Conservation (phyloP, 2,329 filamentous ascomycete genomes). For the Penicillium sp. region DNA sequence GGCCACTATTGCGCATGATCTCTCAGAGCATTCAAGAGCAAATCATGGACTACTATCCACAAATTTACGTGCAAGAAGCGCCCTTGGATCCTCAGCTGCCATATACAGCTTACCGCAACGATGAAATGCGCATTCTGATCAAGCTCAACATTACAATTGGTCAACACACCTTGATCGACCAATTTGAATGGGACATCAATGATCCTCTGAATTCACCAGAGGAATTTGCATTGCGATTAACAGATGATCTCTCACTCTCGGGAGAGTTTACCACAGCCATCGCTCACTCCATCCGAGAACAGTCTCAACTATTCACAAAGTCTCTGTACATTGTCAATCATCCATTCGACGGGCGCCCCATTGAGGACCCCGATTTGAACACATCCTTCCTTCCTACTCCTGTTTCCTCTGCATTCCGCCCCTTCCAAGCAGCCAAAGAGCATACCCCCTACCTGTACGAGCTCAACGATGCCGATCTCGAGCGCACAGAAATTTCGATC, state of each 20-base stretch:
- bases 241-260: conserved; percentile 79
- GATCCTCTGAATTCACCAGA: conserved; percentile 90
- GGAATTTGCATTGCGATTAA: conserved; percentile 86
- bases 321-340: conserved; percentile 90
- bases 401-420: conserved; percentile 74
- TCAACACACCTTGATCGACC: conserved; percentile 85
- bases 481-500: conserved; percentile 85
- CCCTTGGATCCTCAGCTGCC: conserved; percentile 82
- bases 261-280: conserved; percentile 97
- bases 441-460: conserved; percentile 92
- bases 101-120: conserved; percentile 93
- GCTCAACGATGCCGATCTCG: conserved; percentile 81
- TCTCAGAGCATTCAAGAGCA: conserved; percentile 75
- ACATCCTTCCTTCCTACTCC: conserved; percentile 81
- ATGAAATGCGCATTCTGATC: conserved; percentile 94
- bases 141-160: conserved; percentile 98
- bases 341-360: conserved; percentile 85
- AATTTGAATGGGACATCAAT: conserved; percentile 99
- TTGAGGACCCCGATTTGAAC: conserved; percentile 86
- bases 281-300: conserved; percentile 94
- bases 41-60: conserved; percentile 86
- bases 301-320: conserved; percentile 87
- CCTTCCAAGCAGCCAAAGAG: conserved; percentile 88
- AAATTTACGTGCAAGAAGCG: conserved; percentile 83
- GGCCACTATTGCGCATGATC: conserved; percentile 56